A percentile compares a stretch with the other conserved stretches of the same genome.
phyloP scores from a whole-genome alignment of 768 basidiomycete species.

The Lactarius evosmus region DNA sequence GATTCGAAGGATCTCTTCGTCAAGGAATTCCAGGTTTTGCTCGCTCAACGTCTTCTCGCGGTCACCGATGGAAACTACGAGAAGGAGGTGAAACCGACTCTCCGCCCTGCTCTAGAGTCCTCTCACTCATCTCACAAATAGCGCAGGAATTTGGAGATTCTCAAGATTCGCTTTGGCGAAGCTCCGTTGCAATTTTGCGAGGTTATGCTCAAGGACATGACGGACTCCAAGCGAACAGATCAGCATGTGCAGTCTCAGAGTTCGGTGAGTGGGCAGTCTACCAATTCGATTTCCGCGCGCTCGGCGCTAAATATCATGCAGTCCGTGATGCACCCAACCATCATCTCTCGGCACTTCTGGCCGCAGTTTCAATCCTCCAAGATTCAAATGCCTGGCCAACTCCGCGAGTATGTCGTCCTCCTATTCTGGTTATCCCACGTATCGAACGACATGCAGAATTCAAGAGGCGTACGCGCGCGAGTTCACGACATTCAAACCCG shows the following conservation, averaged over 20 bases:
- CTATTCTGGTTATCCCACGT: background rate
- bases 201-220: constrained; percentile 97
- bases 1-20: constrained; percentile 96
- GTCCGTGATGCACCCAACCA: constrained; percentile 79
- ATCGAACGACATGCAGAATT: constrained; percentile 43
- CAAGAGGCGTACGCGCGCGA: constrained; percentile 74
- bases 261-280: constrained; percentile 42
- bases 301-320: constrained; percentile 31
- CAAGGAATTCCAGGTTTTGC: constrained; percentile 88
- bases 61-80: constrained; percentile 80
- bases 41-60: constrained; percentile 81
- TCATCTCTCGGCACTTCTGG: constrained; percentile 96
- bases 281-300: background rate
- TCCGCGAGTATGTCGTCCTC: constrained; percentile 56
- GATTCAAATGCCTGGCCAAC: constrained; percentile 81
- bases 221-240: constrained; percentile 88
- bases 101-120: background rate
- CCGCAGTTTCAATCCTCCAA: constrained; percentile 73
- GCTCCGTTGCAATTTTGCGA: constrained; percentile 91
- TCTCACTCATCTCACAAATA: constrained; percentile 34
- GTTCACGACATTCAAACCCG: constrained; percentile 83
- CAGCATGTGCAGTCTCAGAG: constrained; percentile 79
- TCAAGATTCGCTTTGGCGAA: constrained; percentile 96
- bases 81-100: constrained; percentile 47
- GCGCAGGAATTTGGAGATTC: constrained; percentile 89